Evolutionary conservation across 768 basidiomycete genomes (phyloP).

Genomic region (Megacollybia marginata): DNA sequence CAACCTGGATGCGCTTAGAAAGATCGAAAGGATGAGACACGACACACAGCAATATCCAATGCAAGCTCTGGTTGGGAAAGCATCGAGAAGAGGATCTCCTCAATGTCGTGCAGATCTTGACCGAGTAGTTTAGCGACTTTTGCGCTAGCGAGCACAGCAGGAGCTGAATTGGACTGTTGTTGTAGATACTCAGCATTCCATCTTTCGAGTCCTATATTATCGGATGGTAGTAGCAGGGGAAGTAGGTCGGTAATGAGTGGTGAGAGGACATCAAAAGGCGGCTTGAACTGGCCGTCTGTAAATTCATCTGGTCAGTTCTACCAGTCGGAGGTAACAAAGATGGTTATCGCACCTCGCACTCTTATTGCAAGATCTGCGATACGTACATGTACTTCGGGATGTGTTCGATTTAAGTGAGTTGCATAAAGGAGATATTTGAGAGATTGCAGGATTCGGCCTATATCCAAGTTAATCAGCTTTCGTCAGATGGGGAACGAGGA

Average conservation of each 20-base stretch:
- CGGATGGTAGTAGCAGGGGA: conserved; percentile 41
- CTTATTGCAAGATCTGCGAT: conserved; percentile 48
- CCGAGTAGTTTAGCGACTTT: conserved; percentile 42
- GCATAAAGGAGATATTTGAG: conserved; percentile 58
- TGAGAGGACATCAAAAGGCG: too few relatives aligned
- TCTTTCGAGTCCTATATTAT: conserved; percentile 48
- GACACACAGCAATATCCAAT: too few relatives aligned
- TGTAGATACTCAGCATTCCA: conserved; percentile 78
- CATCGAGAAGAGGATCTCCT: conserved; percentile 39
- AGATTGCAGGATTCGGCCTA: conserved; percentile 81
- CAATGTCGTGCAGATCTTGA: conserved; percentile 50
- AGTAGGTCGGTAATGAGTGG: conserved; percentile 42
- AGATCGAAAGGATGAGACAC: too few relatives aligned
- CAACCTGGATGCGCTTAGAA: too few relatives aligned
- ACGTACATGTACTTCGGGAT: conserved; percentile 68
- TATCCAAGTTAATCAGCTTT: neutral
- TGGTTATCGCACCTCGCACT: conserved; percentile 23
- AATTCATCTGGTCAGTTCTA: conserved; percentile 35
- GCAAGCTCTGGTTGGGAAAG: too few relatives aligned
- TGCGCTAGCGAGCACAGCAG: conserved; percentile 58
- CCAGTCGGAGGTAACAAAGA: conserved; percentile 32
- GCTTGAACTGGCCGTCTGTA: too few relatives aligned
- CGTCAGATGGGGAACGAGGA: conserved; percentile 2
- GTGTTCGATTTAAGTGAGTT: conserved; percentile 38
- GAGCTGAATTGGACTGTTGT: conserved; percentile 38